A percentile compares a stretch with the other conserved stretches of the same genome.
These are phyloP conservation scores for Quaeritorhiza haematococci DNA, from an alignment of 371 early-diverging fungal genomes.

Conservation along the genomic window DNA sequence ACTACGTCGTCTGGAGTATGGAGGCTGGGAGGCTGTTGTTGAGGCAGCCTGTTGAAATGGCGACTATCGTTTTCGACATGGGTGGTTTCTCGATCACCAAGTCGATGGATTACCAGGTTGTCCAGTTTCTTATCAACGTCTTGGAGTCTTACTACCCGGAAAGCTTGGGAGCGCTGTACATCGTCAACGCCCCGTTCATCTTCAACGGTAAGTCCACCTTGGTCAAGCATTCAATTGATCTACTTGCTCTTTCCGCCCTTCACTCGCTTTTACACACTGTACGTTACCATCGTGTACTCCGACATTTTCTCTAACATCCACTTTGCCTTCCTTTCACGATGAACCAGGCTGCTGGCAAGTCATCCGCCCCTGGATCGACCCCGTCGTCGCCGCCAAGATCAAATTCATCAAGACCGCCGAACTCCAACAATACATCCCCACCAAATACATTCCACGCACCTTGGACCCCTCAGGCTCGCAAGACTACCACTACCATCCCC, in stretches of 20 bases:
- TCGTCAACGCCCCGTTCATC: conserved; percentile 83
- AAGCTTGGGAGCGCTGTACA: conserved; percentile 65
- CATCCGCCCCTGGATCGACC: conserved; percentile 65
- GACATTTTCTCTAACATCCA: neutral
- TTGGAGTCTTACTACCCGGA: conserved; percentile 85
- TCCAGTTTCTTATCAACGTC: neutral
- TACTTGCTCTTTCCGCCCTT: no score
- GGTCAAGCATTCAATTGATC: no score
- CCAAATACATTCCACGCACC: neutral
- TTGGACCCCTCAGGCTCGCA: no score
- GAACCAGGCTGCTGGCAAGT: conserved; percentile 27
- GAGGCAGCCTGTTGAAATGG: conserved; percentile 69
- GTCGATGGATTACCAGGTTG: neutral
- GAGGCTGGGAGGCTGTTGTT: conserved; percentile 76
- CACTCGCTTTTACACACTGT: no score
- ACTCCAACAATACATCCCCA: conserved; percentile 27
- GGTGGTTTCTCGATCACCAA: conserved; percentile 63
- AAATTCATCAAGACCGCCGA: conserved; percentile 70
- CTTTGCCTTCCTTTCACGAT: no score
- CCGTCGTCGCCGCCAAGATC: conserved; percentile 85
- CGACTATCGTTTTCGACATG: conserved; percentile 80
- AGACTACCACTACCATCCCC: no score
- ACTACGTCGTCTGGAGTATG: conserved; percentile 42
- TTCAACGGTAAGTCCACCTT: conserved; percentile 78
- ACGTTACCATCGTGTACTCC: no score